Evolutionary conservation across 129 eudicot species (phyloP).

Genomic region (Silybum marianum): DNA sequence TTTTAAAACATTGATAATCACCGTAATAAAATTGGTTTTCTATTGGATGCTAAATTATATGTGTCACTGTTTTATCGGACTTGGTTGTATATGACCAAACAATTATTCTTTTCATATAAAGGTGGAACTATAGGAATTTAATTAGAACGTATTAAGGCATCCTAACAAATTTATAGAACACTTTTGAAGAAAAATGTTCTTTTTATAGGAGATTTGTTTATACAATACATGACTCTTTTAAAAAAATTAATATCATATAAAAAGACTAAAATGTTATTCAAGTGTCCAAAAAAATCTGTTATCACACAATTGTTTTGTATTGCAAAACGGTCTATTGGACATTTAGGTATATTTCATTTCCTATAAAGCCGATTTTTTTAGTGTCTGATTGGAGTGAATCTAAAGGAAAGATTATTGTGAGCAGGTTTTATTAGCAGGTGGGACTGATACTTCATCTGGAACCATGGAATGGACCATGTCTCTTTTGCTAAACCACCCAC

Average conservation of each 20-base stretch:
- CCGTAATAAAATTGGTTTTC: not conserved
- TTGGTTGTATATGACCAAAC: too few species aligned
- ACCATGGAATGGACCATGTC: constrained; percentile 60
- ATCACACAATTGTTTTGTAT: too few species aligned
- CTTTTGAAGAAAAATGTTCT: too few species aligned
- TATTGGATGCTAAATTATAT: too few species aligned
- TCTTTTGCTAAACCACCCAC: constrained; percentile 47
- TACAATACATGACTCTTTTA: too few species aligned
- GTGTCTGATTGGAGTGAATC: not conserved
- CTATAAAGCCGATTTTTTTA: too few species aligned
- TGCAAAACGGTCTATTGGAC: too few species aligned
- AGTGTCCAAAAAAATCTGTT: not conserved
- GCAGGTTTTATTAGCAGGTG: constrained; percentile 37
- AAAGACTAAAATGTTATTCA: not conserved
- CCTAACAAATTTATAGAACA: not conserved
- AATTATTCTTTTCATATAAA: not conserved
- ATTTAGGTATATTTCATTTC: too few species aligned
- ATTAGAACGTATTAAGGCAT: not conserved
- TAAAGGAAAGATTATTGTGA: not conserved
- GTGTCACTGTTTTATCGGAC: too few species aligned
- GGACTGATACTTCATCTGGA: constrained; percentile 38
- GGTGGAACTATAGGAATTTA: not conserved
- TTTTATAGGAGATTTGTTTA: not conserved
- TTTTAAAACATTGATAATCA: too few species aligned
- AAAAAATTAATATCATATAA: not conserved